phyloP scores from a whole-genome alignment of 805 yeast species.

The Candida sonorensis region DNA sequence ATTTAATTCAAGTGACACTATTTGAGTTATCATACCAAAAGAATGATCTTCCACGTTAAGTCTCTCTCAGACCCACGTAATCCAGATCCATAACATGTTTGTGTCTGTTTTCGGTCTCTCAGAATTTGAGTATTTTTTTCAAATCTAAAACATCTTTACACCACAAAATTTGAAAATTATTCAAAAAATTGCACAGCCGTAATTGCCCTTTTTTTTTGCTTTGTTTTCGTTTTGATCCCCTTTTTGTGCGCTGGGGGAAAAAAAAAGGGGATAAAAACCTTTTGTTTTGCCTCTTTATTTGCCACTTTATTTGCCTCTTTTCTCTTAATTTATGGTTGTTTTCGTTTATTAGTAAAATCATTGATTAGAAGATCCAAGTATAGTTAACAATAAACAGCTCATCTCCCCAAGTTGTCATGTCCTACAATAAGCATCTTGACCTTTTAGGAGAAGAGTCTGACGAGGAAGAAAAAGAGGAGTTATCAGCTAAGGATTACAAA shows the following conservation, averaged over 20 bases:
- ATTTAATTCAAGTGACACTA: not conserved
- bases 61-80: not conserved
- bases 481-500: no score
- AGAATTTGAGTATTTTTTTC: no score
- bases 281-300: not conserved
- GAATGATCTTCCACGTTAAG: not conserved
- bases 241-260: not conserved
- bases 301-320: not conserved
- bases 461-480: not conserved
- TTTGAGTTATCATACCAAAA: no score
- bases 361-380: no score
- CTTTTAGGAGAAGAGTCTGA: slow-evolving; percentile 10
- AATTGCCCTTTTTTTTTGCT: not conserved
- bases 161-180: no score
- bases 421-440: slow-evolving; percentile 16
- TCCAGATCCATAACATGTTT: no score
- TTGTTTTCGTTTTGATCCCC: not conserved
- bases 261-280: not conserved
- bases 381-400: no score
- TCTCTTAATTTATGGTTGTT: no score
- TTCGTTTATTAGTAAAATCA: no score
- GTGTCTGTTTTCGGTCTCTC: no score
- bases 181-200: not conserved
- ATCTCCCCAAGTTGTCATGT: slow-evolving; percentile 8
- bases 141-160: not conserved